Evolutionary conservation across 768 basidiomycete genomes (phyloP).

Genomic region (Macrolepiota albuminosa): DNA sequence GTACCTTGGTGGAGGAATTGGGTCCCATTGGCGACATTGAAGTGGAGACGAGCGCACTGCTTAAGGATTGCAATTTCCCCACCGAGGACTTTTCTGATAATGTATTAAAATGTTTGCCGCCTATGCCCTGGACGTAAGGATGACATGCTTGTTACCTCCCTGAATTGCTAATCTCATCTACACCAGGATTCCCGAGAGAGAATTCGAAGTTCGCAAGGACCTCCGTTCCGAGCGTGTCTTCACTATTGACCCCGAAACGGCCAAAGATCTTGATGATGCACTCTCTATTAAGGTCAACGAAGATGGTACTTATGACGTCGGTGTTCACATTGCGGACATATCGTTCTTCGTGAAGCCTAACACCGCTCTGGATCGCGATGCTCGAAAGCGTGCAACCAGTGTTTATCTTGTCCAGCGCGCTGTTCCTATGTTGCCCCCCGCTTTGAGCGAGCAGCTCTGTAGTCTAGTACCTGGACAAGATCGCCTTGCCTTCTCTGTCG

Average conservation of each 20-base stretch:
- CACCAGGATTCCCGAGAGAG: conserved; percentile 78
- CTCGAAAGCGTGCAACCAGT: conserved; percentile 93
- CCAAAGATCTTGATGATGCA: conserved; percentile 95
- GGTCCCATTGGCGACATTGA: conserved; percentile 98
- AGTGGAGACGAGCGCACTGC: conserved; percentile 93
- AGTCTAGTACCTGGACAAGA: conserved; percentile 87
- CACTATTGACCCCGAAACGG: conserved; percentile 86
- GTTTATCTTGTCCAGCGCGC: conserved; percentile 96
- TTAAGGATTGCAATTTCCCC: conserved; percentile 99
- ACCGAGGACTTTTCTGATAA: conserved; percentile 96
- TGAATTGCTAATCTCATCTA: conserved; percentile 9
- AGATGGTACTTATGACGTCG: conserved; percentile 89
- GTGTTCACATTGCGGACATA: conserved; percentile 95
- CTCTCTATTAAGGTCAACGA: conserved; percentile 85
- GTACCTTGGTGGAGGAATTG: conserved; percentile 95
- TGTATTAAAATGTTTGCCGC: conserved; percentile 93
- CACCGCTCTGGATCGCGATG: conserved; percentile 97
- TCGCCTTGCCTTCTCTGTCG: conserved; percentile 83
- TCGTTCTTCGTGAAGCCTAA: conserved; percentile 93
- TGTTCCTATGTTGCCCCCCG: conserved; percentile 95
- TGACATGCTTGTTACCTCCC: conserved; percentile 2
- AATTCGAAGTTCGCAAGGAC: conserved; percentile 85
- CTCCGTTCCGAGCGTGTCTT: conserved; percentile 82
- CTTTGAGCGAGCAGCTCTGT: conserved; percentile 90
- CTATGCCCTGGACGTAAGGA: conserved; percentile 88